These are phyloP conservation scores for Fusarium domesticum DNA, from an alignment of 2,329 filamentous ascomycete species.

Conservation along the genomic window DNA sequence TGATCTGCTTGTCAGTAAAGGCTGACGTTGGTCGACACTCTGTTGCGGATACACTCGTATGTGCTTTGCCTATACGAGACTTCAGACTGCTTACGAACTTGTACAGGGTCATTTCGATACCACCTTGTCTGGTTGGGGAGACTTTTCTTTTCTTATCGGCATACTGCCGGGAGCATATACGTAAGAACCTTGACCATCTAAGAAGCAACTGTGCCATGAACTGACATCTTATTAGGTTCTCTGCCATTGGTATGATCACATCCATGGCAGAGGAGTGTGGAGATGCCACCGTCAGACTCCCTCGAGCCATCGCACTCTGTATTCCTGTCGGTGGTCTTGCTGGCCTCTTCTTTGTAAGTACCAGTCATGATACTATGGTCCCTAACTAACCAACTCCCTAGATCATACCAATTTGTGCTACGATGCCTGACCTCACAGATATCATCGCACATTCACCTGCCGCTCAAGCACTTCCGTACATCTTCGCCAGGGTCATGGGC, in stretches of 20 bases:
- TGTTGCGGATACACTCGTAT: constrained; percentile 34
- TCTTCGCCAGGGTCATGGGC: constrained; percentile 72
- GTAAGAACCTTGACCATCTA: too few species aligned
- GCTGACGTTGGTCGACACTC: constrained; percentile 58
- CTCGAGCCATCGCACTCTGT: constrained; percentile 63
- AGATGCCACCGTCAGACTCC: constrained; percentile 55
- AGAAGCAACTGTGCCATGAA: too few species aligned
- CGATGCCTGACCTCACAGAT: constrained; percentile 61
- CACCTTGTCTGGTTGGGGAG: constrained; percentile 63
- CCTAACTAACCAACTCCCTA: constrained; percentile 39
- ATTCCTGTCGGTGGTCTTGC: constrained; percentile 61
- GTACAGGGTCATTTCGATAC: constrained; percentile 66
- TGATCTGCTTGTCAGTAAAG: constrained; percentile 53
- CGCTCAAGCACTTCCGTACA: constrained; percentile 67
- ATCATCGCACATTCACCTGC: constrained; percentile 60
- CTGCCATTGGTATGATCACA: constrained; percentile 48
- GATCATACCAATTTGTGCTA: constrained; percentile 69
- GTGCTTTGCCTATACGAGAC: not conserved
- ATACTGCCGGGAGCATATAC: constrained; percentile 45
- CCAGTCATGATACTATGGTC: not conserved
- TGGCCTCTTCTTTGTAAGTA: constrained; percentile 38
- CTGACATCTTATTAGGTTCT: constrained; percentile 17
- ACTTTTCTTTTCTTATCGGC: constrained; percentile 56
- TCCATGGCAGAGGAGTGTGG: constrained; percentile 58
- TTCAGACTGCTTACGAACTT: not conserved